Percentiles rank a stretch among this genome's conserved stretches.
phyloP scores from a whole-genome alignment of 345 rosid genomes.

The Arabidopsis arenosa region DNA sequence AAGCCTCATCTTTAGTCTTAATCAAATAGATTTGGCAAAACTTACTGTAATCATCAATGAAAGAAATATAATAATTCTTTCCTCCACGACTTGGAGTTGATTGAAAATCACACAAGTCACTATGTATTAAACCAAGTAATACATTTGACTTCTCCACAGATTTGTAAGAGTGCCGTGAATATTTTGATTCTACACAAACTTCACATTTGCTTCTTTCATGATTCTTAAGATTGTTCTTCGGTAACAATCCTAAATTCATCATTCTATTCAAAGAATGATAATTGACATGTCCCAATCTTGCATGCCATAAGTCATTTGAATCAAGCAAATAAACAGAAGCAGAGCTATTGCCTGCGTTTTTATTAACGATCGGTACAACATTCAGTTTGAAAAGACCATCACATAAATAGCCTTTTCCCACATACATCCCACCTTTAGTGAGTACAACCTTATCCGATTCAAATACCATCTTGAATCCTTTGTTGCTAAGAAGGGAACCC shows the following conservation, averaged over 20 bases:
- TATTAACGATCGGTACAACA: background rate
- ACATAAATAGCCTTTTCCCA: background rate
- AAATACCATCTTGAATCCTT: background rate
- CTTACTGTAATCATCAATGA: background rate
- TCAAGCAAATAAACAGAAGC: background rate
- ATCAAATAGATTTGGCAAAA: background rate
- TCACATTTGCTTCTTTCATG: background rate
- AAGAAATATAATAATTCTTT: background rate
- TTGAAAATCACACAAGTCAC: constrained; percentile 6
- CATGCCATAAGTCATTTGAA: background rate
- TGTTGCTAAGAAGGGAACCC: background rate
- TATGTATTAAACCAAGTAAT: background rate
- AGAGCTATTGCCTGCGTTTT: background rate
- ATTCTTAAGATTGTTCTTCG: too few relatives aligned
- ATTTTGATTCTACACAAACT: background rate
- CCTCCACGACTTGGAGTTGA: background rate
- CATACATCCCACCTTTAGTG: background rate
- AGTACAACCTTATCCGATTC: background rate
- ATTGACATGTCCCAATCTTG: background rate
- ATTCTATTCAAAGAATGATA: background rate
- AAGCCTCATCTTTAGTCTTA: background rate
- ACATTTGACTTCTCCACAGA: background rate
- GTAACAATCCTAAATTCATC: background rate
- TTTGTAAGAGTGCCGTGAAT: background rate
- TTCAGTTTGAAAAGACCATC: background rate